Conservation (phyloP, 495 filamentous ascomycete genomes). For the Talaromyces borbonicus region DNA sequence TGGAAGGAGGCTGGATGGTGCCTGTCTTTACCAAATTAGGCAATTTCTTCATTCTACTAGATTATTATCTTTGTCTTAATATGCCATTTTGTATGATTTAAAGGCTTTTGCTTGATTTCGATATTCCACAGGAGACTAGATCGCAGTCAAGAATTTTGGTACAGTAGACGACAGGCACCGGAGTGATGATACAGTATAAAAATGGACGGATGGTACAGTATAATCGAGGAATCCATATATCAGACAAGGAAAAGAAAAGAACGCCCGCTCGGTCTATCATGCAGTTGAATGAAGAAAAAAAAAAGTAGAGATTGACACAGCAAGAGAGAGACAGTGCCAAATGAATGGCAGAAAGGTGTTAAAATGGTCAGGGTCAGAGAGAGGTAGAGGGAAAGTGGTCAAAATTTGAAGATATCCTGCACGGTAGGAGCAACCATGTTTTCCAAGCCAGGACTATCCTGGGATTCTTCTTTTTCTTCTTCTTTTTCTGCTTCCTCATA, state of each 20-base stretch:
- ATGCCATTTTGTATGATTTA: too few relatives aligned
- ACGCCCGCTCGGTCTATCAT: neutral
- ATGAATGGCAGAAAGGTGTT: too few relatives aligned
- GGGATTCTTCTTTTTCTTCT: constrained; percentile 12
- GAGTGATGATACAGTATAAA: too few relatives aligned
- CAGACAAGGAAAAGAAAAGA: constrained; percentile 1
- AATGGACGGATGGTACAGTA: too few relatives aligned
- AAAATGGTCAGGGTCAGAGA: neutral
- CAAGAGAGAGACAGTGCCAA: neutral
- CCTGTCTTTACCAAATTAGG: too few relatives aligned
- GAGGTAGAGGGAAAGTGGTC: neutral
- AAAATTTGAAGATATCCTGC: neutral
- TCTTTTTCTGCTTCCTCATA: constrained; percentile 8
- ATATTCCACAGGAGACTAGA: too few relatives aligned
- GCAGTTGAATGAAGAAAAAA: neutral
- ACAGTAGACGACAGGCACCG: too few relatives aligned
- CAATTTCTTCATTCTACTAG: too few relatives aligned
- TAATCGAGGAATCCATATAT: neutral
- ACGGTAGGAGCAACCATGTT: neutral
- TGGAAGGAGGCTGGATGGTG: neutral
- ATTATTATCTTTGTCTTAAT: too few relatives aligned
- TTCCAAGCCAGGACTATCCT: too few relatives aligned
- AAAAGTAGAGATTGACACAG: neutral
- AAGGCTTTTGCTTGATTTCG: too few relatives aligned
- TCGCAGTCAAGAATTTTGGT: too few relatives aligned